Conservation (phyloP, 129 eudicot genomes). For the Silybum marianum region DNA sequence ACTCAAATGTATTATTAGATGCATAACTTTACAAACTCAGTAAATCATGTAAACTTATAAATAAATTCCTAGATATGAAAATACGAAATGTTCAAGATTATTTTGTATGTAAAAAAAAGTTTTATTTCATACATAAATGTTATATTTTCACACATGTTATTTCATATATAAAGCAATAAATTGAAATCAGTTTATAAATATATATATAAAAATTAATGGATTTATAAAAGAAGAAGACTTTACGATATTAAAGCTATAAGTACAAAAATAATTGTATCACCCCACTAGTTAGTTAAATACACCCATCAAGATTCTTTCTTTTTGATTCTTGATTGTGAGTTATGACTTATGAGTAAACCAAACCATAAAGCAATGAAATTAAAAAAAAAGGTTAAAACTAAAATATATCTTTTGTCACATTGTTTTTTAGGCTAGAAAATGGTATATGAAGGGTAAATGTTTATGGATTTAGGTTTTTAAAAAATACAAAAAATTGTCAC, state of each 20-base stretch:
- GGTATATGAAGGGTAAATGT: neutral
- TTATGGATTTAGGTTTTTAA: neutral
- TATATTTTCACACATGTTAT: no score
- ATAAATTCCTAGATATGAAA: no score
- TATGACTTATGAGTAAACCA: neutral
- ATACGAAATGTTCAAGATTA: no score
- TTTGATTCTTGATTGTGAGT: neutral
- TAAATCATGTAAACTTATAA: no score
- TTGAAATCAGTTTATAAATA: no score
- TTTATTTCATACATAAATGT: no score
- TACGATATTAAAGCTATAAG: neutral
- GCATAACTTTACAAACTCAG: neutral
- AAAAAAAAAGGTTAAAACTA: neutral
- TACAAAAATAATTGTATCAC: conserved; percentile 2
- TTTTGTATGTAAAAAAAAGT: no score
- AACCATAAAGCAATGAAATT: neutral
- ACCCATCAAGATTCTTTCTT: neutral
- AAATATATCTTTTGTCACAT: neutral
- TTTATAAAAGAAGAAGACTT: neutral
- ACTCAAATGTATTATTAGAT: neutral
- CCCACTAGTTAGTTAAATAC: conserved; percentile 31
- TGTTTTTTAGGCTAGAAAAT: neutral
- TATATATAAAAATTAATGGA: no score
- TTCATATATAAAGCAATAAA: no score
- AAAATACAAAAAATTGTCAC: neutral